Conservation (phyloP, 495 filamentous ascomycete genomes). For the Penicillium chermesinum region DNA sequence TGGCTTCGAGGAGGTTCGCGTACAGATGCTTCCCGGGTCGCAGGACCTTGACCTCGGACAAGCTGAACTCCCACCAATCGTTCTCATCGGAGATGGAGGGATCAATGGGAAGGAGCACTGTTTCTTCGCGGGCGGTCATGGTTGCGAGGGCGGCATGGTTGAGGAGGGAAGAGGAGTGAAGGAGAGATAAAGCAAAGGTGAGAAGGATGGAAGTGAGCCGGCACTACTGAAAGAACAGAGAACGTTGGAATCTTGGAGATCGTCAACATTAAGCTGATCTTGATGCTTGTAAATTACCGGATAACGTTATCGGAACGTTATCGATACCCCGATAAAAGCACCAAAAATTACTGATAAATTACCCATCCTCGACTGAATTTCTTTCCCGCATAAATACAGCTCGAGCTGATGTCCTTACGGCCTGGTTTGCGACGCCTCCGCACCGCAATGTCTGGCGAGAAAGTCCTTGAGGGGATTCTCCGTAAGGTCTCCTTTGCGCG, state of each 20-base stretch:
- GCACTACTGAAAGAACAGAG: neutral
- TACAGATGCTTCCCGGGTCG: constrained; percentile 44
- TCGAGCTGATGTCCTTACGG: constrained; percentile 28
- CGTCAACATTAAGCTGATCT: neutral
- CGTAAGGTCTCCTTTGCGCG: constrained; percentile 39
- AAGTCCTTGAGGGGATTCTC: constrained; percentile 70
- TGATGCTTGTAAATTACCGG: neutral
- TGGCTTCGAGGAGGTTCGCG: constrained; percentile 50
- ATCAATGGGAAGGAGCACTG: constrained; percentile 50
- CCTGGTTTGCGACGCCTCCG: constrained; percentile 30
- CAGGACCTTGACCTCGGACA: constrained; percentile 50
- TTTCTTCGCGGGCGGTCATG: constrained; percentile 51
- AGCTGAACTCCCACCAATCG: constrained; percentile 53
- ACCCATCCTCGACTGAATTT: neutral
- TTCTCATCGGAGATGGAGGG: constrained; percentile 51
- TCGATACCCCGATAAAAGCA: neutral
- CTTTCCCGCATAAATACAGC: neutral
- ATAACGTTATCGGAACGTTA: neutral
- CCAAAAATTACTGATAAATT: neutral
- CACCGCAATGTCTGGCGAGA: constrained; percentile 52
- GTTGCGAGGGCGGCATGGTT: constrained; percentile 33
- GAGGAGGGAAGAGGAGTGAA: neutral
- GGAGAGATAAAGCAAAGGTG: neutral
- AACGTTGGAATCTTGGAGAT: neutral
- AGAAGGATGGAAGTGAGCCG: neutral